Evolutionary conservation across 1,139 yeast genomes (phyloP), one percentile per base, ranked within the genome.

Genomic region (Blastobotrys ciferrii): DNA sequence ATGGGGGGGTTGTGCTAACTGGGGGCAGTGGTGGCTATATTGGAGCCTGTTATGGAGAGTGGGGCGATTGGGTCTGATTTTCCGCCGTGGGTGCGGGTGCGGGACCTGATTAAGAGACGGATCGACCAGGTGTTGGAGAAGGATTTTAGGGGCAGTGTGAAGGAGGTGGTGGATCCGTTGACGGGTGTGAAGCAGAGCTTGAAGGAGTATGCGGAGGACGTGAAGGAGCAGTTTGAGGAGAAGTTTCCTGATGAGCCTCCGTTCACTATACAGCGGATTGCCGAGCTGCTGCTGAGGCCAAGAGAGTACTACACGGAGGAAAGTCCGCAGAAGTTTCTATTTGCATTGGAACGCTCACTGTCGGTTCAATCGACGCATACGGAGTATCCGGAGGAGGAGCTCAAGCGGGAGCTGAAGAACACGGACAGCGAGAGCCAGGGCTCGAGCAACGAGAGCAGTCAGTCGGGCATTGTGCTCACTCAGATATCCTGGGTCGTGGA

Each of bases 251-350:
- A 57, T 1, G 51, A 61, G 1, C 83, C 87, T 1, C 88, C 87
- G 0, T 82, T 80, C 61, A 82, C 87, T 0, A 59, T 80, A 1
- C 70, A 73, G 43, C 63, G 88, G 47, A 56, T 82, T 6, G 75
- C 81, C 0, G 88, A 83, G 60, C 62, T 83, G 15, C 53, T 81
- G 1, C 45, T 63, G 0, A 62, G 68, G 12, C 83, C 84, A 0
- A 54, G 53, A 14, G 69, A 70, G 18, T 72, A 71, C 55, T 67
- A 67, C 38, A 53, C 73, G 2, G 57, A 54, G 1, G 58, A 62
- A 18, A 64, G 60, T 30, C 66, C 64, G 1, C 67, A 67, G 37
- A 73, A 72, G 56, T 73, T 64, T 42, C 52, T 72, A 2, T 58
- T 64, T 12, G 77, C 77, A 1, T 43, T 73, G 18, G 66, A 65